A percentile compares a stretch with the other conserved stretches of the same genome.
These are phyloP conservation scores for Aspergillus steynii DNA, from an alignment of 495 filamentous ascomycete species.

Conservation along the genomic window DNA sequence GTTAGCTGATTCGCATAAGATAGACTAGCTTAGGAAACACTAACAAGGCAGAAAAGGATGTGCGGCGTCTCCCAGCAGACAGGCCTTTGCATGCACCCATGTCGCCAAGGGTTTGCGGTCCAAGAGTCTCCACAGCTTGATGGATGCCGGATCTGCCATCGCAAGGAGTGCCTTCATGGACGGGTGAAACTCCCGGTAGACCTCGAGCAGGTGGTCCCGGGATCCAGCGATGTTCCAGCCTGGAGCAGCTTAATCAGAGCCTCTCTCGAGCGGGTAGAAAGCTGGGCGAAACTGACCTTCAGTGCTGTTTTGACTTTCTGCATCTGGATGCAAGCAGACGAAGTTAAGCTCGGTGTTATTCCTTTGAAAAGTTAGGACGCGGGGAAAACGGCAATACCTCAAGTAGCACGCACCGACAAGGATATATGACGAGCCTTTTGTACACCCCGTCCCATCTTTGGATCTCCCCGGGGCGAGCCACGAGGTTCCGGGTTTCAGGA, in stretches of 20 bases:
- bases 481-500: constrained; percentile 27
- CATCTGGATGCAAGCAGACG: constrained; percentile 4
- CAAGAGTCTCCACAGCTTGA: constrained; percentile 53
- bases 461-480: constrained; percentile 34
- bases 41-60: constrained; percentile 50
- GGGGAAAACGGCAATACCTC: too few species aligned
- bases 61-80: constrained; percentile 56
- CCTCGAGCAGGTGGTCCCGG: constrained; percentile 36
- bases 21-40: neutral
- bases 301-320: constrained; percentile 25
- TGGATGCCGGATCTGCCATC: constrained; percentile 35
- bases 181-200: constrained; percentile 44
- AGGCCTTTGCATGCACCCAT: constrained; percentile 43
- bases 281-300: constrained; percentile 18
- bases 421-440: constrained; percentile 54
- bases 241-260: neutral
- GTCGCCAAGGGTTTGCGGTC: constrained; percentile 49
- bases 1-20: neutral
- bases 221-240: neutral
- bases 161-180: constrained; percentile 35
- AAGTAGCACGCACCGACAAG: constrained; percentile 10
- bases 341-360: constrained; percentile 12
- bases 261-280: neutral
- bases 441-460: constrained; percentile 44
- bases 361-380: too few species aligned